Base-by-base conservation (phyloP, 2,329 filamentous ascomycete species). In the Paraphaeosphaeria minitans region DNA sequence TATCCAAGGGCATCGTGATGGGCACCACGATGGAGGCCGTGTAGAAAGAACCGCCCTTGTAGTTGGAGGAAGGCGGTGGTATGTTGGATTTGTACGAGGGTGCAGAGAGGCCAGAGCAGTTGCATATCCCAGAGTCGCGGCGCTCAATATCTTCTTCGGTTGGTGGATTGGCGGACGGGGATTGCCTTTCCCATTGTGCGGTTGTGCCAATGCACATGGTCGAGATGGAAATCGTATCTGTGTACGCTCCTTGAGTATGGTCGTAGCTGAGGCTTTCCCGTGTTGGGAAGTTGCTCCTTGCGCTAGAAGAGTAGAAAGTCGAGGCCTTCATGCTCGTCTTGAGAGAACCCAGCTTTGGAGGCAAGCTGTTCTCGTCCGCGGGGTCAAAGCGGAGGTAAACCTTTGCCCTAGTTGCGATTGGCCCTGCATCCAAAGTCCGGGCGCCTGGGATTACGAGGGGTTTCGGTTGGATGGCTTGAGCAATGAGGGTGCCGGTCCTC, bases 1-100 rank as follows among this genome's bases (percentile, higher is more conserved):
- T 89, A 61, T 78, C 79, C n/a, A 71, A 67, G 0, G 89, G 88
- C 0, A 90, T 80, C 0, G 82, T 82, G 66, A 91, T 78, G 0
- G 89, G 89, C 1, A 90, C 83, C 1, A 89, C 71, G 37, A 91
- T 77, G n/a, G 80, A 80, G 7, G 87, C 82, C 2, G 85, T 87
- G 75, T 89, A 91, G 75, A 84, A 88, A 16, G 70, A 69, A 6
- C 75, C 73, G 24, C 80, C 80, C 1, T 77, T 73, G 71, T 83
- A 85, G 42, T 69, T 69, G 8, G 72, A 70, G 53, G 77, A 77
- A 2, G 77, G 65, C 2, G 68, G 68, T 0, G 76, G 74, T 13
- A 75, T 73, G 22, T 69, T 69, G 29, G 63, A 64, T 27, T 71
- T 71, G 41, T 75, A 64, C 2, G 62, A 31, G 19, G 56, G 57